A percentile compares a stretch with the other conserved stretches of the same genome.
Conservation (phyloP, 1,139 yeast genomes). For the Candida frijolesensis region DNA sequence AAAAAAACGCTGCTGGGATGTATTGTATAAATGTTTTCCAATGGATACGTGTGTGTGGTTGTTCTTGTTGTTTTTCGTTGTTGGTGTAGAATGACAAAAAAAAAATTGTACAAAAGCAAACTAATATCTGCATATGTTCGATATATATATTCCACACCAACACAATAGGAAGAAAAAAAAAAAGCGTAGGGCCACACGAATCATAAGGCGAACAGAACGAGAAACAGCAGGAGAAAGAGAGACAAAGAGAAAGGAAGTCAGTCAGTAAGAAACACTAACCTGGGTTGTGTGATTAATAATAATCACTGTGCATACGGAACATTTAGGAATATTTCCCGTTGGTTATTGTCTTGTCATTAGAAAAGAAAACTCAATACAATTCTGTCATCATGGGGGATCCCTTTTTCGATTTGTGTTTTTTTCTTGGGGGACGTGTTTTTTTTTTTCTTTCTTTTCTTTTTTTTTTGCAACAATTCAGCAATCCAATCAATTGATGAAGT, state of each 20-base stretch:
- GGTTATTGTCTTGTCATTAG: background rate
- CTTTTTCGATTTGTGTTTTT: background rate
- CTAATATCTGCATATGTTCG: background rate
- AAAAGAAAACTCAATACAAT: background rate
- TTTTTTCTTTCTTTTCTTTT: background rate
- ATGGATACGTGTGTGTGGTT: no score
- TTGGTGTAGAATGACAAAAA: no score
- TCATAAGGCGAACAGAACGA: background rate
- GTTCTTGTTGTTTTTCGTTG: no score
- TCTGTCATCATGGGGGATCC: no score
- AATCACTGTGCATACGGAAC: background rate
- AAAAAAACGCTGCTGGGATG: no score
- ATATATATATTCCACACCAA: background rate
- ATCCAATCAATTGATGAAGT: background rate
- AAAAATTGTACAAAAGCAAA: no score
- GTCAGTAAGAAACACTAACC: slow-evolving; percentile 16
- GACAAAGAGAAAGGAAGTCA: slow-evolving; percentile 6
- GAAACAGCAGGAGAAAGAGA: background rate
- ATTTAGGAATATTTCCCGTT: background rate
- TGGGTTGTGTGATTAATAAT: background rate
- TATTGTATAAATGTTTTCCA: no score
- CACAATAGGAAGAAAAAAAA: background rate
- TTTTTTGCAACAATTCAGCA: background rate
- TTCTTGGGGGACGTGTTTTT: background rate
- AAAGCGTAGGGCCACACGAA: background rate